Percentiles rank a stretch among this genome's conserved stretches.
phyloP scores from a whole-genome alignment of 495 filamentous ascomycete species.

The Neurospora sp. region DNA sequence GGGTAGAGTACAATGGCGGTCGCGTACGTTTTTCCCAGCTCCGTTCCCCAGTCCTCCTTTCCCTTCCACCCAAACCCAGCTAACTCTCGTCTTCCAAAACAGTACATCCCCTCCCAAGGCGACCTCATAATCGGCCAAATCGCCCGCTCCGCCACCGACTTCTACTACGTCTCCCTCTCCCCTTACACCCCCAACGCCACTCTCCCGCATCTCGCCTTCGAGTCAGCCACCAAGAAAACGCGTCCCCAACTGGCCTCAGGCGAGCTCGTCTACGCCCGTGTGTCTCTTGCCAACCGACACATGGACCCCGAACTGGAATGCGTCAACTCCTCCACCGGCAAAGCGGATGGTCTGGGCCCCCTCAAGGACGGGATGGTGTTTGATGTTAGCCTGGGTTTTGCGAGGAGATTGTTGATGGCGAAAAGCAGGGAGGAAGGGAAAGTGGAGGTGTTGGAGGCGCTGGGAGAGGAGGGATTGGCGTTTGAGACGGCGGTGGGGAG shows the following conservation, averaged over 20 bases:
- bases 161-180: constrained; percentile 53
- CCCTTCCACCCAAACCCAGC: background rate
- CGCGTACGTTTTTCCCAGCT: constrained; percentile 49
- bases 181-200: constrained; percentile 61
- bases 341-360: constrained; percentile 79
- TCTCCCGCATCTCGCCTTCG: constrained; percentile 82
- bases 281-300: constrained; percentile 62
- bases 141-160: constrained; percentile 61
- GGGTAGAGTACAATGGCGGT: constrained; percentile 60
- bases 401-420: constrained; percentile 61
- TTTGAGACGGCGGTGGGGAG: constrained; percentile 94
- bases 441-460: constrained; percentile 68
- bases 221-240: constrained; percentile 84
- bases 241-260: constrained; percentile 65
- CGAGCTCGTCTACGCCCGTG: constrained; percentile 76
- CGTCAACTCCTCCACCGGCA: constrained; percentile 75
- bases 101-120: constrained; percentile 68
- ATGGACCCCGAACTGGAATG: constrained; percentile 88
- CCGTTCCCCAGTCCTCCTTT: too few species aligned
- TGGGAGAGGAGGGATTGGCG: constrained; percentile 64
- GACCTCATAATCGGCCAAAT: constrained; percentile 84
- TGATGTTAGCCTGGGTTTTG: constrained; percentile 67
- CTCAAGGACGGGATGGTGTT: constrained; percentile 83
- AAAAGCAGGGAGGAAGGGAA: constrained; percentile 53
- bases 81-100: constrained; percentile 1